phyloP scores from a whole-genome alignment of 1,284 basidiomycete species.

The Cryptococcus hybrid region DNA sequence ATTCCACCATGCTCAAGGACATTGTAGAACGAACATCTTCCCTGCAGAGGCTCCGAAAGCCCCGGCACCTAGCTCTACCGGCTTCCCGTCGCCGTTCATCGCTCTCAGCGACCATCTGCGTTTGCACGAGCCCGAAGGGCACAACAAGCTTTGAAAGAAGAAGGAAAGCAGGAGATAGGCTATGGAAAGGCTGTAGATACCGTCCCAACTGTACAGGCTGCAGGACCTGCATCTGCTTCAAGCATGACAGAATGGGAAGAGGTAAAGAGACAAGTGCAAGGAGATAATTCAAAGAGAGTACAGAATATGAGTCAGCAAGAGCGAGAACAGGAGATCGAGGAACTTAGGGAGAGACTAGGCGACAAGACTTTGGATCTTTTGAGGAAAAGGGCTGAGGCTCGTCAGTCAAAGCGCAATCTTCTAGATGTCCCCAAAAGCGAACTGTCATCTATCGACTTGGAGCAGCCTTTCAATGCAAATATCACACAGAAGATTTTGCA shows the following conservation, averaged over 20 bases:
- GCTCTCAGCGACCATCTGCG: slow-evolving; percentile 17
- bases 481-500: too few species aligned
- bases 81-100: slow-evolving; percentile 17
- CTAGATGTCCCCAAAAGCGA: too few species aligned
- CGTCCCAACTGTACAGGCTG: slow-evolving; percentile 3
- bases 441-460: too few species aligned
- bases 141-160: slow-evolving; percentile 5
- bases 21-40: slow-evolving; percentile 23
- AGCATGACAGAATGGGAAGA: slow-evolving; percentile 5
- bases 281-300: slow-evolving; percentile 56
- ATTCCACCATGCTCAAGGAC: slow-evolving; percentile 25
- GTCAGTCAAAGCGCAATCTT: too few species aligned
- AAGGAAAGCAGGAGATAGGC: slow-evolving; percentile 2
- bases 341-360: slow-evolving; percentile 68
- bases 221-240: neutral
- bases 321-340: slow-evolving; percentile 58
- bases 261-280: slow-evolving; percentile 19
- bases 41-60: slow-evolving; percentile 4
- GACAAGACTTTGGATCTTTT: slow-evolving; percentile 61
- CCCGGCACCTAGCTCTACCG: slow-evolving; percentile 4
- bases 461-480: too few species aligned
- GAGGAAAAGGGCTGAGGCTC: slow-evolving; percentile 55
- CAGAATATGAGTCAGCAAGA: slow-evolving; percentile 61
- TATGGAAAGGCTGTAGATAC: slow-evolving; percentile 11
- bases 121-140: slow-evolving; percentile 15